These are phyloP conservation scores for Phytophthora macrochlamydospora DNA, from an alignment of 352 stramenopile genomes.

Conservation along the genomic window DNA sequence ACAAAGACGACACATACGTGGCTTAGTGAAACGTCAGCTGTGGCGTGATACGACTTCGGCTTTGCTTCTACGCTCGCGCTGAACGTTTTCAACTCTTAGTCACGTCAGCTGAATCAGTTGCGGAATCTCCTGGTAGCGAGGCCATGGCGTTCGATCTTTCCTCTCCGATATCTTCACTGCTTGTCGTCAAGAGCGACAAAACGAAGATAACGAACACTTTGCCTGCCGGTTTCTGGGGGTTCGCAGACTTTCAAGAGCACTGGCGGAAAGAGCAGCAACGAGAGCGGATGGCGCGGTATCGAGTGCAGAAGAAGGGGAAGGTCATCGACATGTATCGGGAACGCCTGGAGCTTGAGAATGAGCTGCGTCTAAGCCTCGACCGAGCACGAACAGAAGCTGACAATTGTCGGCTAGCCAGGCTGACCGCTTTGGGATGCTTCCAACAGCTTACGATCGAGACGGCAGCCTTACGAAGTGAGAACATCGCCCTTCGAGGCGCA, in stretches of 20 bases:
- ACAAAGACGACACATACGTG: no score
- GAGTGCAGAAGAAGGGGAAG: neutral
- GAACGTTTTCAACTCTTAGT: neutral
- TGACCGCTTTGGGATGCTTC: neutral
- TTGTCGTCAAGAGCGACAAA: neutral
- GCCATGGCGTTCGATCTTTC: neutral
- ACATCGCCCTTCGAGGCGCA: neutral
- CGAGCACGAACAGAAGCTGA: neutral
- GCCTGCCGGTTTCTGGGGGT: neutral
- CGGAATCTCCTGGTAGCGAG: neutral
- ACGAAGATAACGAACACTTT: neutral
- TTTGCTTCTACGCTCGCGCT: neutral
- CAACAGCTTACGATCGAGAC: neutral
- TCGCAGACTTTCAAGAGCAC: neutral
- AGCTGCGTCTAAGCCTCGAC: neutral
- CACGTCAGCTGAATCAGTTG: neutral
- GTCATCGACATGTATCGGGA: neutral
- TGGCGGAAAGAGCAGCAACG: neutral
- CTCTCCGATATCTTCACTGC: neutral
- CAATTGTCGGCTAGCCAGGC: no score
- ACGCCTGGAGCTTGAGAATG: slow-evolving; percentile 3
- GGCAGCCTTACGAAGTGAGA: slow-evolving; percentile 8
- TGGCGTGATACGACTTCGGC: neutral
- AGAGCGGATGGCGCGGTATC: neutral
- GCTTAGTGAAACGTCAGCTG: neutral